Conservation (phyloP, 192 early-diverging fungal genomes). For the Mortierella claussenii region DNA sequence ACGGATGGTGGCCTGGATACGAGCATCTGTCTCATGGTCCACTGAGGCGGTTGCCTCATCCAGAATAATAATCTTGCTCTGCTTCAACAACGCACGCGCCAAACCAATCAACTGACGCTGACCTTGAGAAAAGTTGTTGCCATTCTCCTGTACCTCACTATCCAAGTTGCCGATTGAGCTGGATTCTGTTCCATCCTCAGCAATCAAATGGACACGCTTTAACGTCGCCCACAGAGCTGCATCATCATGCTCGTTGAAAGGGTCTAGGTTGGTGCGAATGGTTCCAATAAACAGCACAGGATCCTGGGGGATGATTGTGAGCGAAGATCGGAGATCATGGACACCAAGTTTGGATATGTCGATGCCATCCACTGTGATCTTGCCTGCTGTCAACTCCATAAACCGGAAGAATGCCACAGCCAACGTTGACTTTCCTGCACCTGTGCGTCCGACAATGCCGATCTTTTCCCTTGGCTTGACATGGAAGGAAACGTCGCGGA, state of each 20-base stretch:
- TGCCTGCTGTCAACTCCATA: conserved; percentile 74
- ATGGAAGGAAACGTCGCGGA: conserved; percentile 74
- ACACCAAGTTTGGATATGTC: conserved; percentile 83
- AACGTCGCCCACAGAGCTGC: conserved; percentile 74
- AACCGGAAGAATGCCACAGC: conserved; percentile 86
- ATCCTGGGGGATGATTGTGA: conserved; percentile 87
- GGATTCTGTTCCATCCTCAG: conserved; percentile 26
- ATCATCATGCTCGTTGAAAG: conserved; percentile 74
- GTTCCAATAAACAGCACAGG: conserved; percentile 75
- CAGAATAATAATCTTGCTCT: conserved; percentile 64
- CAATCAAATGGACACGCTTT: conserved; percentile 68
- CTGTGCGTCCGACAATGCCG: conserved; percentile 89
- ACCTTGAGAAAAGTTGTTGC: conserved; percentile 83
- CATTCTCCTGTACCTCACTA: conserved; percentile 71
- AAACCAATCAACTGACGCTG: conserved; percentile 89
- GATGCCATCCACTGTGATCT: conserved; percentile 80
- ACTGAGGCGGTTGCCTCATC: conserved; percentile 70
- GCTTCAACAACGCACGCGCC: conserved; percentile 81
- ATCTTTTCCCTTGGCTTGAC: conserved; percentile 81
- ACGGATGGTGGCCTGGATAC: conserved; percentile 90
- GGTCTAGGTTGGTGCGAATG: conserved; percentile 85
- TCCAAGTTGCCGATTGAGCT: conserved; percentile 63
- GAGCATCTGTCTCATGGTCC: conserved; percentile 87
- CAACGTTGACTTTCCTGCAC: conserved; percentile 77
- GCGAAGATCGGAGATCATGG: conserved; percentile 72